Evolutionary conservation across 805 yeast species (phyloP).

Genomic region (Cyberlindnera maclurae): DNA sequence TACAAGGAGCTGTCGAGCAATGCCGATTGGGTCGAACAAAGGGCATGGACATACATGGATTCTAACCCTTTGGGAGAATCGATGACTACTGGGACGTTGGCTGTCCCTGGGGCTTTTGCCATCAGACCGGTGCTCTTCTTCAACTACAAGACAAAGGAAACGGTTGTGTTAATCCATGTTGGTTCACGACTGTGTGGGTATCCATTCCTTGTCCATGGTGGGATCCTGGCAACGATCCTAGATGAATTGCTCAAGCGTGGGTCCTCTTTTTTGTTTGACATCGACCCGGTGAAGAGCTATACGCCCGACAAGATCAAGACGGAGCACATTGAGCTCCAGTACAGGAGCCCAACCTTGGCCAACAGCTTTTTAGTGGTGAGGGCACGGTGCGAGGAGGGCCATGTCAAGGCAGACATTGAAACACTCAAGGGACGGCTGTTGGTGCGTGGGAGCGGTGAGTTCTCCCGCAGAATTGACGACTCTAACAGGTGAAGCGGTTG

Average conservation of each 20-base stretch:
- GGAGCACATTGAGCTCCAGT: slow-evolving; percentile 40
- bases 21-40: slow-evolving; percentile 30
- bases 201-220: slow-evolving; percentile 86
- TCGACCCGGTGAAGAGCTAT: slow-evolving; percentile 29
- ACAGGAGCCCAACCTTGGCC: slow-evolving; percentile 69
- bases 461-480: slow-evolving; percentile 23
- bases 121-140: slow-evolving; percentile 66
- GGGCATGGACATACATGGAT: slow-evolving; percentile 42
- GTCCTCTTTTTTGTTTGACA: slow-evolving; percentile 32
- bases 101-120: slow-evolving; percentile 73
- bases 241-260: slow-evolving; percentile 67
- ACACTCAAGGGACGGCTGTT: slow-evolving; percentile 45
- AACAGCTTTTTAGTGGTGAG: slow-evolving; percentile 67
- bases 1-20: slow-evolving; percentile 39
- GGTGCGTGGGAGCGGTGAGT: slow-evolving; percentile 49
- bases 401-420: slow-evolving; percentile 46
- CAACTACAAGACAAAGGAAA: slow-evolving; percentile 47
- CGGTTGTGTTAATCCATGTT: slow-evolving; percentile 62
- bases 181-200: slow-evolving; percentile 80
- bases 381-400: slow-evolving; percentile 36
- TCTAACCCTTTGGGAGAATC: slow-evolving; percentile 27
- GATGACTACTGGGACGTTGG: slow-evolving; percentile 45
- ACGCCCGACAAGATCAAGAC: slow-evolving; percentile 38
- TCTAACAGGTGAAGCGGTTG: no score
- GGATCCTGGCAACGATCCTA: slow-evolving; percentile 70